Evolutionary conservation across 805 yeast species (phyloP).

Genomic region (Pichia paraexigua): DNA sequence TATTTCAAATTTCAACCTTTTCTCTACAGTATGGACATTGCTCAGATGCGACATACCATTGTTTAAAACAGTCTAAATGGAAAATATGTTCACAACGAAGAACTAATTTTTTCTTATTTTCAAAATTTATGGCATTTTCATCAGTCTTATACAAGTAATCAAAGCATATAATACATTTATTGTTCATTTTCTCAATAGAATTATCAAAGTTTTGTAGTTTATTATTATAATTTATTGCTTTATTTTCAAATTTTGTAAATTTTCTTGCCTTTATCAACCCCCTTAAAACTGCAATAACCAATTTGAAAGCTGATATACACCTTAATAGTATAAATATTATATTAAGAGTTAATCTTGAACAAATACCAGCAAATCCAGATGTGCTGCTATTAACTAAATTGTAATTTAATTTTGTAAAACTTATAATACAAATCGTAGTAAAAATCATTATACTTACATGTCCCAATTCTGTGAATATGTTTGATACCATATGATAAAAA

Average conservation of each 20-base stretch:
- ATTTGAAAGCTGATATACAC: constrained; percentile 11
- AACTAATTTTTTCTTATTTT: neutral
- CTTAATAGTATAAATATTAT: constrained; percentile 11
- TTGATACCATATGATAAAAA: constrained; percentile 7
- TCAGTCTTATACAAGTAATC: constrained; percentile 6
- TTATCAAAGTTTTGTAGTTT: neutral
- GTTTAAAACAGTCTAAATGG: constrained; percentile 14
- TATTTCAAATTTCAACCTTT: constrained; percentile 2
- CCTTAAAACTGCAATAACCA: constrained; percentile 11
- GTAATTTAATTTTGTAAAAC: constrained; percentile 6
- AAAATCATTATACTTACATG: constrained; percentile 6
- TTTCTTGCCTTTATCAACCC: constrained; percentile 13
- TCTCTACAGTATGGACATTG: constrained; percentile 16
- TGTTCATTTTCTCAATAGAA: constrained; percentile 7
- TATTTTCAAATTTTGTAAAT: constrained; percentile 8
- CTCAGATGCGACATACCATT: constrained; percentile 13
- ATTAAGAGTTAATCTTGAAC: constrained; percentile 12
- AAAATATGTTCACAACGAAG: constrained; percentile 14
- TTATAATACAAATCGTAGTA: constrained; percentile 5
- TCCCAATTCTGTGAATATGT: constrained; percentile 5
- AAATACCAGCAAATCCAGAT: constrained; percentile 7
- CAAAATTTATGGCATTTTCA: neutral
- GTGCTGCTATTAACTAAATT: neutral
- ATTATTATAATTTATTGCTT: neutral
- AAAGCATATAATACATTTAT: constrained; percentile 15